These are phyloP conservation scores for Tuber borchii DNA, from an alignment of 495 filamentous ascomycete genomes.

Conservation along the genomic window DNA sequence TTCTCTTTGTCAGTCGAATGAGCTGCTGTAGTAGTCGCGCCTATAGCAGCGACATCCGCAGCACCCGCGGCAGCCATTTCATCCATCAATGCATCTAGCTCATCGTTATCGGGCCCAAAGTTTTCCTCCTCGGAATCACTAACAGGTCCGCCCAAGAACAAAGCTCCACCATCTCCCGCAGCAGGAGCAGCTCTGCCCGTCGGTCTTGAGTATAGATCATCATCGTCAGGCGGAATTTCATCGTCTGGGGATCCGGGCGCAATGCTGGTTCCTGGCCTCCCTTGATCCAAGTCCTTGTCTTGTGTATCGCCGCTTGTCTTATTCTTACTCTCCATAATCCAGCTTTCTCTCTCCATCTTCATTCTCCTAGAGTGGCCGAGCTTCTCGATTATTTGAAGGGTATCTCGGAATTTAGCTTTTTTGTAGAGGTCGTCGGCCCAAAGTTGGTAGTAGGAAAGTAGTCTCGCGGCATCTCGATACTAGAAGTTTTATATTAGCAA, in stretches of 20 bases:
- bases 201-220: conserved; percentile 29
- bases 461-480: conserved; percentile 76
- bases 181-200: neutral
- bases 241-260: conserved; percentile 3
- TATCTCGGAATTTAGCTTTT: conserved; percentile 88
- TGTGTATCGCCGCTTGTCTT: conserved; percentile 6
- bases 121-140: conserved; percentile 20
- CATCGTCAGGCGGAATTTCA: conserved; percentile 12
- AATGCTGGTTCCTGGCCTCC: neutral
- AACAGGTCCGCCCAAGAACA: conserved; percentile 23
- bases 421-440: conserved; percentile 97
- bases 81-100: conserved; percentile 34
- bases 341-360: conserved; percentile 56
- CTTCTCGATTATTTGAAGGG: conserved; percentile 86
- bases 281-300: conserved; percentile 7
- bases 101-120: conserved; percentile 32
- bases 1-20: neutral
- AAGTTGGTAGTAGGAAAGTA: conserved; percentile 86
- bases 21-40: neutral
- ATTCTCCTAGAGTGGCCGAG: conserved; percentile 72
- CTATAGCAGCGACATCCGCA: neutral
- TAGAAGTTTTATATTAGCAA: conserved; percentile 42
- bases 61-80: conserved; percentile 6
- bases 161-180: conserved; percentile 1
- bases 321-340: conserved; percentile 70